Evolutionary conservation across 306 rosid species (phyloP).

Genomic region (Elaeagnus macrophylla): DNA sequence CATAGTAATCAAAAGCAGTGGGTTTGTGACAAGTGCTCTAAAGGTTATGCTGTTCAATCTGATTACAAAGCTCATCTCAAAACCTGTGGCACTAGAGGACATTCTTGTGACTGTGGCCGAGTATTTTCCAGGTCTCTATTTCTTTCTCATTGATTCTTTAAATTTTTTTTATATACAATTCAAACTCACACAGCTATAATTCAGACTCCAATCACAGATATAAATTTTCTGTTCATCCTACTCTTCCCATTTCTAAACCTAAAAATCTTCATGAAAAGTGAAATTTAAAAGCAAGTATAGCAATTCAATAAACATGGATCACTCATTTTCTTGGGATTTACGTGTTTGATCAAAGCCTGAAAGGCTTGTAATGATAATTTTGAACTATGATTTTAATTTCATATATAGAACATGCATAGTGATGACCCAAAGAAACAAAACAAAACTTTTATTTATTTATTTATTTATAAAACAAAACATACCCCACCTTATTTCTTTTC

Average conservation of each 20-base stretch:
- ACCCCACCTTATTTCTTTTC: slow-evolving; percentile 20
- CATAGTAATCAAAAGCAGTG: slow-evolving; percentile 90
- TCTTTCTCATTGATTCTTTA: no score
- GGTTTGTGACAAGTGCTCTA: slow-evolving; percentile 84
- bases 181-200: background rate
- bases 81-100: slow-evolving; percentile 97
- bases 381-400: no score
- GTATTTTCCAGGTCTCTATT: slow-evolving; percentile 77
- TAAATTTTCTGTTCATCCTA: background rate
- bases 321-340: no score
- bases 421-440: background rate
- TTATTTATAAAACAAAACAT: background rate
- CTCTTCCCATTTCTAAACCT: background rate
- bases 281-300: no score
- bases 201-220: slow-evolving; percentile 1
- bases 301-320: no score
- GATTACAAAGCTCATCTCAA: slow-evolving; percentile 97
- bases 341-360: no score
- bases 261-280: background rate
- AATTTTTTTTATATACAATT: no score
- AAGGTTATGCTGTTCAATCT: slow-evolving; percentile 91
- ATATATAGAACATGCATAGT: no score
- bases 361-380: no score
- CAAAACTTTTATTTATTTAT: background rate
- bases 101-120: slow-evolving; percentile 98